Base-by-base conservation (phyloP, 768 basidiomycete species). In the Cubamyces sp. region DNA sequence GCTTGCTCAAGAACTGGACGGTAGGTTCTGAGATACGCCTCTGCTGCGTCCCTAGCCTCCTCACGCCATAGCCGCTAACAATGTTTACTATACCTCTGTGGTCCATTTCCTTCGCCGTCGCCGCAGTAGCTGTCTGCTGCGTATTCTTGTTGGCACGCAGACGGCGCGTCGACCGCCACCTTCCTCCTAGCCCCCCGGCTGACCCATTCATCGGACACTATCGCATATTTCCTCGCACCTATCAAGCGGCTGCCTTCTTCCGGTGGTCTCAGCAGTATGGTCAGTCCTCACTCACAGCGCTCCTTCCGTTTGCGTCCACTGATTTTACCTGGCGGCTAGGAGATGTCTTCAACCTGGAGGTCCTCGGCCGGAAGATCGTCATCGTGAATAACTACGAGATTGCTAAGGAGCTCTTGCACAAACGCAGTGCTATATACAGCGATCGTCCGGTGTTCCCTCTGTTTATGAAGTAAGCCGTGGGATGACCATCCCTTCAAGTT, bases 161-260 rank as follows among this genome's bases (percentile, higher is more conserved):
- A 34, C 19, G 43, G 23, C 55, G 37, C 47, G 55, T 28, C 65
- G 57, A 58, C 60, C 47, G n/a, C 8, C 49, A 50, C 14, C 66
- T 70, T 14, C 76, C 77, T 7, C 77, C 77, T 15, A 71, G 78
- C 23, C 77, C 76, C 2, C 77, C 76, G 7, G 68, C 71, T 9
- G 75, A 79, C 54, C 74, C 75, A 4, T 41, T 79, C 49, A 69
- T 79, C 15, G 78, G 78, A 9, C 76, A 79, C 59, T 63, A 75
- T 18, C 71, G 75, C 7, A 58, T 71, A 11, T 72, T 79, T n/a
- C 78, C 77, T 14, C 28, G 69, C 1, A 60, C 66, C n/a, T 65
- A 71, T 42, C 66, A 68, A 47, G 69, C 71, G 4, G 64, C 69
- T 4, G 66, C 67, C 16, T 77, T 75, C 55, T 69, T 73, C 51